These are phyloP conservation scores for Trichosporon sp. DNA, from an alignment of 1,284 basidiomycete species.

Conservation along the genomic window DNA sequence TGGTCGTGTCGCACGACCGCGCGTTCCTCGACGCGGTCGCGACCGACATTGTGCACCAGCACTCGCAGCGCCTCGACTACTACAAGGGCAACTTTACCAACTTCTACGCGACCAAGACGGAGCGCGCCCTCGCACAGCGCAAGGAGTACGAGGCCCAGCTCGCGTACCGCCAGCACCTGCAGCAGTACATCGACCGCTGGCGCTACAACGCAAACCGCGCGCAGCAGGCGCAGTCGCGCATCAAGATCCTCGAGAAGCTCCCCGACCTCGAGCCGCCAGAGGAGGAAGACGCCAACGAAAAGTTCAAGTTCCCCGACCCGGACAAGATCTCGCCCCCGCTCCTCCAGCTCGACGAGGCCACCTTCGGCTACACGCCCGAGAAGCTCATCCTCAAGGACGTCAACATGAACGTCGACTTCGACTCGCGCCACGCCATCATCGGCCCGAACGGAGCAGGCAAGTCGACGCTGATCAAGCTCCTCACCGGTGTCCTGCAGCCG, in stretches of 20 bases:
- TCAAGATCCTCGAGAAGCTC: conserved; percentile 97
- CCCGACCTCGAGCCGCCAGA: conserved; percentile 91
- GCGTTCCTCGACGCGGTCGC: conserved; percentile 97
- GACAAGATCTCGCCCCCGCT: conserved; percentile 96
- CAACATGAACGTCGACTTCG: conserved; percentile 85
- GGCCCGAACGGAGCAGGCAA: conserved; percentile 61
- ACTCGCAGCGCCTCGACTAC: conserved; percentile 90
- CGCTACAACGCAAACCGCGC: conserved; percentile 90
- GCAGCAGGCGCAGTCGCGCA: conserved; percentile 90
- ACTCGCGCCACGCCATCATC: conserved; percentile 85
- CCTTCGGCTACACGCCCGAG: conserved; percentile 83
- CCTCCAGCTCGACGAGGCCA: conserved; percentile 87
- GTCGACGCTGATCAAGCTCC: conserved; percentile 70
- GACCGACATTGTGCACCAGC: conserved; percentile 94
- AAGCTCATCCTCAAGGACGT: conserved; percentile 73
- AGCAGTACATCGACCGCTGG: conserved; percentile 94
- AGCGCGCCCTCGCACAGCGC: conserved; percentile 82
- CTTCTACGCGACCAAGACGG: conserved; percentile 97
- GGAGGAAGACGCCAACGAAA: conserved; percentile 77
- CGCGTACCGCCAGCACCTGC: conserved; percentile 89
- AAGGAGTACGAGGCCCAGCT: conserved; percentile 96
- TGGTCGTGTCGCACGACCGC: conserved; percentile 98
- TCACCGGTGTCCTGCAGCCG: conserved; percentile 85
- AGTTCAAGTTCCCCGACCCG: conserved; percentile 87
- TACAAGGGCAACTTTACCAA: conserved; percentile 88